Percentiles rank a stretch among this genome's conserved stretches.
phyloP scores from a whole-genome alignment of 2,329 filamentous ascomycete species.

The Aphanocladium album region DNA sequence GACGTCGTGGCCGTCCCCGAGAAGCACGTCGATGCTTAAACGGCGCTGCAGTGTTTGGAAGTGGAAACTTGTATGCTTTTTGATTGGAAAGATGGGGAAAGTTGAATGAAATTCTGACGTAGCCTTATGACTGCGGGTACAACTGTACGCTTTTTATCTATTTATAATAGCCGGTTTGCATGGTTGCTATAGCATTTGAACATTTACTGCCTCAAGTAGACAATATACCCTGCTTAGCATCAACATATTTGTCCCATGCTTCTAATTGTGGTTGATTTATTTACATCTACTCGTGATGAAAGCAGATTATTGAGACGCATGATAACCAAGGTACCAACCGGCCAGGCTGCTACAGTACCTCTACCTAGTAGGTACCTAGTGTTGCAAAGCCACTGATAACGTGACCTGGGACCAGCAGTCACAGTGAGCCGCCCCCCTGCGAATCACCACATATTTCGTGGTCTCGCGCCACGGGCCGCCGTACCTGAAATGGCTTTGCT shows the following conservation, averaged over 20 bases:
- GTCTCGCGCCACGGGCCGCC: too few species aligned
- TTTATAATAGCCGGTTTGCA: slow-evolving; percentile 7
- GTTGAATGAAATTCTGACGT: slow-evolving; percentile 5
- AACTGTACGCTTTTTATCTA: slow-evolving; percentile 5
- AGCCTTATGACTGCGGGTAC: slow-evolving; percentile 5
- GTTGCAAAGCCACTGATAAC: too few species aligned
- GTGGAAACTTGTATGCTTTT: background rate
- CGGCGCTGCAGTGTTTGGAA: background rate
- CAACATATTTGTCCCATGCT: background rate
- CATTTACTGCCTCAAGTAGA: slow-evolving; percentile 13
- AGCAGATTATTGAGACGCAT: too few species aligned
- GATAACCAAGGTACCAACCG: too few species aligned
- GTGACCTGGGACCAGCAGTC: too few species aligned
- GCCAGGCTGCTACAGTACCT: too few species aligned
- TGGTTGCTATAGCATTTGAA: slow-evolving; percentile 9
- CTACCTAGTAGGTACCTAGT: too few species aligned
- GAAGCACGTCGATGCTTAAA: slow-evolving; percentile 1
- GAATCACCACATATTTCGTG: too few species aligned
- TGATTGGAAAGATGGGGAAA: background rate
- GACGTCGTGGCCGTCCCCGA: slow-evolving; percentile 49
- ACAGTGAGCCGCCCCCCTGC: too few species aligned
- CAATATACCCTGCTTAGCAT: slow-evolving; percentile 15
- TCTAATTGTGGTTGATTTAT: too few species aligned
- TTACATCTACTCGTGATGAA: too few species aligned
- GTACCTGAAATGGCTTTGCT: too few species aligned